Conservation (phyloP, 1,284 basidiomycete genomes). For the Apiotrichum laibachii region DNA sequence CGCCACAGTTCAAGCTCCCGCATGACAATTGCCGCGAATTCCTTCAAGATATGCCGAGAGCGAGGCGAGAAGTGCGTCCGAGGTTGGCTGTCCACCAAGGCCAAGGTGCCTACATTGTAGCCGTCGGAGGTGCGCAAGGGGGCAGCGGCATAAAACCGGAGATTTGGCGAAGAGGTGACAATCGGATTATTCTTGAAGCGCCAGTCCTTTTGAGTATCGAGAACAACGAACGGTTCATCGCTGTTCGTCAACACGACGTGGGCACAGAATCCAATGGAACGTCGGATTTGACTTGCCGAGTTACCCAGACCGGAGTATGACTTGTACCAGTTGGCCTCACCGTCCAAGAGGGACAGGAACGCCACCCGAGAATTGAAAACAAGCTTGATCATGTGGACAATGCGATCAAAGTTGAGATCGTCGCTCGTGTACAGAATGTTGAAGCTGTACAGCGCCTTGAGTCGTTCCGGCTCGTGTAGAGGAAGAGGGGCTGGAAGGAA, state of each 20-base stretch:
- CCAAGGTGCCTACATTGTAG: slow-evolving; percentile 82
- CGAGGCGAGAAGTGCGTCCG: slow-evolving; percentile 81
- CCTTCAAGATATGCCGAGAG: slow-evolving; percentile 86
- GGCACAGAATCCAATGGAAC: slow-evolving; percentile 12
- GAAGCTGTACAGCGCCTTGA: slow-evolving; percentile 74
- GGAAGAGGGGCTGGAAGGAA: slow-evolving; percentile 78
- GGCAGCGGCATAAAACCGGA: slow-evolving; percentile 88
- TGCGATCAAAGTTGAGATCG: slow-evolving; percentile 88
- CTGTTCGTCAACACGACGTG: slow-evolving; percentile 56
- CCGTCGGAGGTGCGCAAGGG: slow-evolving; percentile 85
- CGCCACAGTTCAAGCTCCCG: slow-evolving; percentile 92
- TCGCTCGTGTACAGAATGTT: slow-evolving; percentile 80
- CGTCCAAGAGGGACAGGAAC: slow-evolving; percentile 72
- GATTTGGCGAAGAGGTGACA: slow-evolving; percentile 63
- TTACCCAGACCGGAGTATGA: slow-evolving; percentile 67
- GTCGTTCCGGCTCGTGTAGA: slow-evolving; percentile 71
- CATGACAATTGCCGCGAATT: slow-evolving; percentile 91
- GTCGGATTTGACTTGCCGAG: background rate
- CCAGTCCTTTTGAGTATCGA: slow-evolving; percentile 82
- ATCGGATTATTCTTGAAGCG: slow-evolving; percentile 73
- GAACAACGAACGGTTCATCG: slow-evolving; percentile 81
- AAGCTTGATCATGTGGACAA: slow-evolving; percentile 80
- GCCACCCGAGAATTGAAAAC: slow-evolving; percentile 89
- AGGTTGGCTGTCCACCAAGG: slow-evolving; percentile 81
- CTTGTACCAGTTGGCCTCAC: slow-evolving; percentile 82